Base-by-base conservation (phyloP, 768 basidiomycete species). In the Pulveroboletus sp. region DNA sequence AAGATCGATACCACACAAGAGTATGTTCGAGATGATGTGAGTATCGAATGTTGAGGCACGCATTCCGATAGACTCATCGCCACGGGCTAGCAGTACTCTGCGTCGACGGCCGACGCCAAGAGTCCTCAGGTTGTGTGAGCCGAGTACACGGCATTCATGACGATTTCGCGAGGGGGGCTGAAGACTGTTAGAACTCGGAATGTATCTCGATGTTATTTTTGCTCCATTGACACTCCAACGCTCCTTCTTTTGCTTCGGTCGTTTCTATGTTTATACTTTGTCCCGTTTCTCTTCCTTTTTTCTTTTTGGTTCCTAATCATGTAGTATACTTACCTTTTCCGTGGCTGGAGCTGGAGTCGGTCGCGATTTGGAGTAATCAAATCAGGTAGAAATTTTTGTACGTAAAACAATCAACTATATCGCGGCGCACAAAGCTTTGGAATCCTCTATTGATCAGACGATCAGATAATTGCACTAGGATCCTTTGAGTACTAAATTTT, bases 1-100 rank as follows among this genome's bases (percentile, higher is more conserved):
- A 82, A 81, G 64, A 82, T 84, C 43, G 81, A 84, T 60, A 82
- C 82, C 5, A 81, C 75, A 21, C 77, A 81, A 40, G 82, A 83
- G 50, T 75, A 71, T 20, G 66, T 71, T 39, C 74, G 72, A 34
- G 80, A 81, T 49, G 66, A 67, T 53, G 67, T 69, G 14, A 43
- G 65, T 33, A n/a, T n/a, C n/a, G n/a, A 2, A 4, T 36, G 19
- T 17, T 20, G 25, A 3, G 8, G 6, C 12, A 19, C 9, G 13
- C 23, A 12, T n/a, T 33, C 25, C 4, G 13, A 31, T 14, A 19
- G 35, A 45, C 40, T 57, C 21, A 51, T 17, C 20, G n/a, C 1
- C 20, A 6, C 17, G 34, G 4, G 2, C 16, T 7, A 46, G 51
- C 55, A 66, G 47, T 66, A 54, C 48, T 63, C 63, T 36, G 43